These are phyloP conservation scores for Guillardia theta DNA, from an alignment of 78 protist species.

Conservation along the genomic window DNA sequence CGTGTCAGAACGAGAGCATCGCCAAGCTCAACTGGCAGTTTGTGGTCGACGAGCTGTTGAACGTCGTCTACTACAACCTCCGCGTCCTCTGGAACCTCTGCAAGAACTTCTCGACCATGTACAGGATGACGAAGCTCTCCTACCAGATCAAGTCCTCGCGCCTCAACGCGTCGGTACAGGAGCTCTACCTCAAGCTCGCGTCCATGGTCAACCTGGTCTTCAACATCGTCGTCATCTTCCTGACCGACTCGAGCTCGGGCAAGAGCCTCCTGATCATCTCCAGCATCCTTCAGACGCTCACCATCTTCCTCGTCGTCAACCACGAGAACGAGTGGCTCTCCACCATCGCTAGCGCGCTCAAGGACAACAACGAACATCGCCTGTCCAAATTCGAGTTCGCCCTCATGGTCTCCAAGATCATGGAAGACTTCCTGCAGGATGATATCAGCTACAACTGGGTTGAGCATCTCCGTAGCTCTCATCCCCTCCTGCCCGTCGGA, in stretches of 20 bases:
- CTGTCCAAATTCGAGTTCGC: neutral
- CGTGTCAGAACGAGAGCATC: too few species aligned
- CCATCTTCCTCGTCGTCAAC: neutral
- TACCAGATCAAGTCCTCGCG: neutral
- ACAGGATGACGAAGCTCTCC: neutral
- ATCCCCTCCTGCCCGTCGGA: neutral
- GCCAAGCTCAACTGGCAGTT: too few species aligned
- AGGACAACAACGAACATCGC: neutral
- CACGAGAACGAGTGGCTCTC: neutral
- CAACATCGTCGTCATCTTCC: neutral
- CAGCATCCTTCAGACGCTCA: neutral
- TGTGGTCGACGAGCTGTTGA: too few species aligned
- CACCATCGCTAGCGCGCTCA: neutral
- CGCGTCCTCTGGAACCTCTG: neutral
- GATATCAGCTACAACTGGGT: neutral
- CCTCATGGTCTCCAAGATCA: neutral
- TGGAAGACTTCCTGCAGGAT: neutral
- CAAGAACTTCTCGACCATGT: neutral
- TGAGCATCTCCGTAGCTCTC: neutral
- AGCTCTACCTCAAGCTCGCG: neutral
- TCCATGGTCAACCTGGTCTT: neutral
- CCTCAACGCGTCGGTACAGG: neutral
- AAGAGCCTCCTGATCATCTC: too few species aligned
- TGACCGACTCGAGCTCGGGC: too few species aligned
- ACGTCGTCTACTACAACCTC: too few species aligned